A percentile compares a stretch with the other conserved stretches of the same genome.
These are phyloP conservation scores for Auricularia sp. DNA, from an alignment of 768 basidiomycete species.

Conservation along the genomic window DNA sequence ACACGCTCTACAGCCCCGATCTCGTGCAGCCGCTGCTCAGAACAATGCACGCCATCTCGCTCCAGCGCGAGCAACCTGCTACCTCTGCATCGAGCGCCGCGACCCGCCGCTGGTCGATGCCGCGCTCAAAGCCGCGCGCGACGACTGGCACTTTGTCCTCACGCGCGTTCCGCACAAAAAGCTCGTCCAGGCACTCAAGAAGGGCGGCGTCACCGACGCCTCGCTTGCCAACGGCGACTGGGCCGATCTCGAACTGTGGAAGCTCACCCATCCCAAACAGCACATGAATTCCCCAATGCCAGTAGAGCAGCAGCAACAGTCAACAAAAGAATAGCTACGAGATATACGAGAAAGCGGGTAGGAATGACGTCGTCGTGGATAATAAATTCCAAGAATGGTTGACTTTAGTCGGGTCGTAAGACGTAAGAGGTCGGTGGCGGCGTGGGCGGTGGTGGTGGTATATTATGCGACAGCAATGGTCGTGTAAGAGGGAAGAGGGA, in stretches of 20 bases:
- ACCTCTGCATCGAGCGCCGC: constrained; percentile 64
- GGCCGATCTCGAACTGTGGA: constrained; percentile 79
- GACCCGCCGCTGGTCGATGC: constrained; percentile 55
- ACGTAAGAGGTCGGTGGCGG: too few relatives aligned
- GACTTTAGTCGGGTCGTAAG: too few relatives aligned
- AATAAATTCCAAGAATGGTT: too few relatives aligned
- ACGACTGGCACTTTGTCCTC: constrained; percentile 45
- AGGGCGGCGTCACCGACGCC: constrained; percentile 48
- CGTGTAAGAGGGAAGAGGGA: too few relatives aligned
- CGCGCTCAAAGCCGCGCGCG: constrained; percentile 46
- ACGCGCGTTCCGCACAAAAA: constrained; percentile 50
- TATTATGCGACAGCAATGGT: too few relatives aligned
- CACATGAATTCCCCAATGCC: not conserved
- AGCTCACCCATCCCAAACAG: constrained; percentile 20
- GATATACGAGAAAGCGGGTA: not conserved
- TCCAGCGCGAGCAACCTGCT: constrained; percentile 19
- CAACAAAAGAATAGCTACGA: not conserved
- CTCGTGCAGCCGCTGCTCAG: constrained; percentile 62
- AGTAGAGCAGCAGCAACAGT: not conserved
- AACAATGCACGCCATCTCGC: constrained; percentile 46
- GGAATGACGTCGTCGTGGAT: too few relatives aligned
- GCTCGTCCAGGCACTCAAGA: constrained; percentile 49
- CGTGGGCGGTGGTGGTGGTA: too few relatives aligned
- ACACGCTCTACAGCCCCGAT: constrained; percentile 61
- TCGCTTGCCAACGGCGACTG: constrained; percentile 42